Evolutionary conservation across 352 stramenopile genomes (phyloP).

Genomic region (Pythium folliculosum): DNA sequence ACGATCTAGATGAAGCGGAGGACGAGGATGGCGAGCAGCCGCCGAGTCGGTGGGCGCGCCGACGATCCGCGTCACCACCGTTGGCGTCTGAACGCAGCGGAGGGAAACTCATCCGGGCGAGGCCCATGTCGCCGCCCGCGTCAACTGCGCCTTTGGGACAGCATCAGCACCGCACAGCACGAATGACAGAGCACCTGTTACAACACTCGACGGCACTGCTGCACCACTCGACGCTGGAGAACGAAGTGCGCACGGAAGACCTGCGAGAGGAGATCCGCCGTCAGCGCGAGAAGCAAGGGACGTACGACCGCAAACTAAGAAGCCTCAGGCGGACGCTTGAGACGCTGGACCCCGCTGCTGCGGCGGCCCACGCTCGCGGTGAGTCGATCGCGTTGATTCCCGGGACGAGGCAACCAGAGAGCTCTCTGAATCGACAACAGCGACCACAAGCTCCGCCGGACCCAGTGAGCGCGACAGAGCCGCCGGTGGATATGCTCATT

Average conservation of each 20-base stretch:
- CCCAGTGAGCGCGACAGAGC: not conserved
- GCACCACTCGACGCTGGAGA: constrained; percentile 40
- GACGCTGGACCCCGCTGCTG: constrained; percentile 8
- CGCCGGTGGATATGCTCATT: constrained; percentile 3
- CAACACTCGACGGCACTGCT: constrained; percentile 43
- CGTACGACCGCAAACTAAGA: constrained; percentile 45
- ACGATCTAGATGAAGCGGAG: not conserved
- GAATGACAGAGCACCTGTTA: constrained; percentile 45
- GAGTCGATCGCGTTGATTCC: constrained; percentile 1
- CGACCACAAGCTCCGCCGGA: not conserved
- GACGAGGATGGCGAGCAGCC: not conserved
- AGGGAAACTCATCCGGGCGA: not conserved
- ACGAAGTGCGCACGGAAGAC: constrained; percentile 44
- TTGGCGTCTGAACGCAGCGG: not conserved
- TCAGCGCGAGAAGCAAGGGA: constrained; percentile 33
- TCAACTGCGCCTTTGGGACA: not conserved
- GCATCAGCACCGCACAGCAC: constrained; percentile 8
- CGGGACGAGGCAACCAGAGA: not conserved
- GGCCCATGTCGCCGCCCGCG: too few species aligned
- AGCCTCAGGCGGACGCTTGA: constrained; percentile 26
- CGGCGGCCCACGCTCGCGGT: constrained; percentile 9
- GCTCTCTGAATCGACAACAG: not conserved
- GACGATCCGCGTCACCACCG: not conserved
- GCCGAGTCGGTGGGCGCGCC: not conserved
- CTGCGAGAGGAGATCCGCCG: constrained; percentile 43